Evolutionary conservation across 2,329 filamentous ascomycete genomes (phyloP).

Genomic region (Zasmidium citrigriseum): DNA sequence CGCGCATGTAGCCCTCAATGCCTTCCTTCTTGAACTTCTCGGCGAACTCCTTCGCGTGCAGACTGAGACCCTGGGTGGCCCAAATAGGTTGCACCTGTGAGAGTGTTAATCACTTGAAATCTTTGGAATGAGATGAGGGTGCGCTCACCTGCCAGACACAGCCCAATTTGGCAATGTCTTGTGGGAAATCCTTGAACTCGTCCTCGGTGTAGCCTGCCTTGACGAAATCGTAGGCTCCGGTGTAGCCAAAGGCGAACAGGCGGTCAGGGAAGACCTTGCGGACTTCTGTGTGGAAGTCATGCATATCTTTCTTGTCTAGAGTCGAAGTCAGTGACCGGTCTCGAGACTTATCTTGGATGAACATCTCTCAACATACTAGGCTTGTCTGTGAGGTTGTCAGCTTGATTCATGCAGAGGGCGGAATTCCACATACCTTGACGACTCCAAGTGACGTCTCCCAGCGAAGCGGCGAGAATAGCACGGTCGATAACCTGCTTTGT

Average conservation of each 20-base stretch:
- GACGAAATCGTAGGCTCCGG: conserved; percentile 9
- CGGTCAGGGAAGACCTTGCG: conserved; percentile 11
- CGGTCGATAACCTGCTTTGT: conserved; percentile 13
- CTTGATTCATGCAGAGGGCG: background rate
- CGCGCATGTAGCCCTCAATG: conserved; percentile 14
- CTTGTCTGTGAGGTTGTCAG: background rate
- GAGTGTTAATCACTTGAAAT: background rate
- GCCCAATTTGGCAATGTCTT: conserved; percentile 10
- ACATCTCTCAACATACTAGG: background rate
- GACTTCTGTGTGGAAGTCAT: conserved; percentile 12
- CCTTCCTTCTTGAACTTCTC: conserved; percentile 16
- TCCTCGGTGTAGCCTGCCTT: conserved; percentile 9
- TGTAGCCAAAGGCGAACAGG: conserved; percentile 13
- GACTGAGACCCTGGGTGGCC: conserved; percentile 11
- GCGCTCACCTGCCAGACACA: conserved; percentile 8
- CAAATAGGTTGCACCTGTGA: conserved; percentile 8
- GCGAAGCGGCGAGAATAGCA: conserved; percentile 10
- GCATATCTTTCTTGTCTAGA: conserved; percentile 13
- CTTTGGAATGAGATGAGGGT: background rate
- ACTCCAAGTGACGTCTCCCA: conserved; percentile 13
- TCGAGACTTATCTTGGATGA: no score
- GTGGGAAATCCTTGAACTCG: conserved; percentile 11
- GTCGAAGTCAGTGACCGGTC: no score
- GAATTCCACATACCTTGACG: conserved; percentile 7
- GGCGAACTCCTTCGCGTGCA: conserved; percentile 12